Conservation (phyloP, 2,329 filamentous ascomycete species). For the Aspergillus tubingensis region DNA sequence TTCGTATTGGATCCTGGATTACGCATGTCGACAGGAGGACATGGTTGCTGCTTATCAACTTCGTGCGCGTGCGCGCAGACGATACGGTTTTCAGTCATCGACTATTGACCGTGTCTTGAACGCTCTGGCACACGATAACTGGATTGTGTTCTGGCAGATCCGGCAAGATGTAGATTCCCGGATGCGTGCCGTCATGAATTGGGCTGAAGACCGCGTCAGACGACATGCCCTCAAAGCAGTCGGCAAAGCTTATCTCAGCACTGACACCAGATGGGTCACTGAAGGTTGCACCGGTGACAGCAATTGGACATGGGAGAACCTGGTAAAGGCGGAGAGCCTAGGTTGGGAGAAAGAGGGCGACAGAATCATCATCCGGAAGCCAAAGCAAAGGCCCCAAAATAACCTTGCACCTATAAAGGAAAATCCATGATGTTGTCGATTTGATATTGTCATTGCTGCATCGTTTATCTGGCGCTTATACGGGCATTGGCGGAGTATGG, state of each 20-base stretch:
- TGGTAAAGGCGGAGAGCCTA: constrained; percentile 69
- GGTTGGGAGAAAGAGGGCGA: constrained; percentile 79
- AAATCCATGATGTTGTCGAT: constrained; percentile 6
- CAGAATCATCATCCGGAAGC: constrained; percentile 73
- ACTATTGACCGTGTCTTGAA: constrained; percentile 69
- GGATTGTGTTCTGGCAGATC: constrained; percentile 72
- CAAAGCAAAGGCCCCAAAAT: constrained; percentile 31
- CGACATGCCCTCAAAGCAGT: constrained; percentile 83
- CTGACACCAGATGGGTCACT: constrained; percentile 71
- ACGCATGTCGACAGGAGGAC: constrained; percentile 79
- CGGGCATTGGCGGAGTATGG: constrained; percentile 23
- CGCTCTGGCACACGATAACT: constrained; percentile 79
- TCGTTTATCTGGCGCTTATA: constrained; percentile 13
- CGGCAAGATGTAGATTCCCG: constrained; percentile 77
- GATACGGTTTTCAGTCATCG: constrained; percentile 64
- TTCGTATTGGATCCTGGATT: constrained; percentile 80
- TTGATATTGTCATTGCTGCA: background rate
- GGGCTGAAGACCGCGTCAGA: constrained; percentile 72
- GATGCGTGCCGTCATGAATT: constrained; percentile 76
- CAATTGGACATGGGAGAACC: constrained; percentile 66
- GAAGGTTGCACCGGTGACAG: constrained; percentile 51
- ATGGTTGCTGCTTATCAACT: constrained; percentile 72
- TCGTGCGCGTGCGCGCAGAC: constrained; percentile 49
- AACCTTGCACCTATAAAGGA: constrained; percentile 23
- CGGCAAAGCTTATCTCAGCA: constrained; percentile 74